Evolutionary conservation across 192 early-diverging fungal species (phyloP), one percentile per base, ranked within the genome.

Genomic region (Rhizoclosmatium globosum): DNA sequence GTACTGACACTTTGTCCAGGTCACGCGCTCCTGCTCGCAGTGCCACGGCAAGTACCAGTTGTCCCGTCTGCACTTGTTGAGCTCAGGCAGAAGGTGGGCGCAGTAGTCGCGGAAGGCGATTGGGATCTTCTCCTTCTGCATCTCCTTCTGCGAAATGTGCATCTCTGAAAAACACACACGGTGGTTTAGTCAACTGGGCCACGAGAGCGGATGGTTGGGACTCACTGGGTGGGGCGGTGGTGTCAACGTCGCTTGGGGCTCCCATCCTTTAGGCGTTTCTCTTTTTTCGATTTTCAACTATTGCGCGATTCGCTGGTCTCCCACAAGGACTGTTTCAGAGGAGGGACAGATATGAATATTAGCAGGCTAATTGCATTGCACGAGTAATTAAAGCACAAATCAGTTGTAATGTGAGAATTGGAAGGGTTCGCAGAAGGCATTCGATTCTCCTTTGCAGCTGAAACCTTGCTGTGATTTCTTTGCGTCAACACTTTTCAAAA

Each of bases 1-100:
- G 85, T 97, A 98, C 89, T 96, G 94, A 85, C 97, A 99, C 81
- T 98, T 95, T 82, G 94, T 93, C 83, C 95, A 99, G 64, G 87
- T 86, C 60, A 96, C 92, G 68, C 93, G 85, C 84, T 97, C 95
- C 64, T 92, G 86, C 83, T 92, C 92, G 89, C 97, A 99, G 81
- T 95, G 94, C 95, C 95, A 98, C 39, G 97, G 97, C 74, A 96
- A 68, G 83, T 95, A 97, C 81, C 87, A 93, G 79, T 88, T 94
- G 58, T 92, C 90, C 73, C 87, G 88, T 62, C 97, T 87, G 87
- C 97, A 99, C 82, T 95, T 93, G 92, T 99, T 96, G 50, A 99
- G 84, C 47, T 91, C 92, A 71, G 96, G 93, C 48, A 95, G 87
- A 73, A 99, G 84, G 77, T 98, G 92, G 50, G 97, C 93, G 81